phyloP scores from a whole-genome alignment of 208 protist species.

The Leishmania turanica region DNA sequence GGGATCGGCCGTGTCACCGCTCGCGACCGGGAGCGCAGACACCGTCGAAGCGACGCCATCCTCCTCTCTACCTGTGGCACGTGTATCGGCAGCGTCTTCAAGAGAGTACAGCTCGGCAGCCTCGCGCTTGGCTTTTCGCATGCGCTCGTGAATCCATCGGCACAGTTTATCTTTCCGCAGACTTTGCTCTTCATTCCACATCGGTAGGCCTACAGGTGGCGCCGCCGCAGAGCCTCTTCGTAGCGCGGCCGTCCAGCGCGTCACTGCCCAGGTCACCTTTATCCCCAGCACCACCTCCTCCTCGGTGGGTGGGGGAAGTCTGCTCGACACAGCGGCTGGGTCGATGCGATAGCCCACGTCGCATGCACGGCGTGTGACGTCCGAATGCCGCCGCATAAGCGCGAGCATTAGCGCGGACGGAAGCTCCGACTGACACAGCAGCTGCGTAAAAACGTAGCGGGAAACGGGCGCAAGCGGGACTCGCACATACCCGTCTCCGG shows the following conservation, averaged over 20 bases:
- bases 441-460: slow-evolving; percentile 49
- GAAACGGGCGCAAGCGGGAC: slow-evolving; percentile 42
- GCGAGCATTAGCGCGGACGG: slow-evolving; percentile 21
- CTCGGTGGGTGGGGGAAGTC: background rate
- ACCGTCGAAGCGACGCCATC: background rate
- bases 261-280: slow-evolving; percentile 40
- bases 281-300: slow-evolving; percentile 39
- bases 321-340: background rate
- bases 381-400: slow-evolving; percentile 17
- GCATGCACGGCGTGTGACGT: background rate
- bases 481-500: slow-evolving; percentile 42
- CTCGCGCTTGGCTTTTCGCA: slow-evolving; percentile 1
- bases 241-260: slow-evolving; percentile 27
- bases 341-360: background rate
- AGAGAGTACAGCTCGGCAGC: background rate
- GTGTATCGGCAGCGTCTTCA: background rate
- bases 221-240: background rate
- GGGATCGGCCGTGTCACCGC: background rate
- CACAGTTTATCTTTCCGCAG: background rate
- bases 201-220: background rate
- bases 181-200: slow-evolving; percentile 1
- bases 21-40: background rate
- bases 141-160: background rate
- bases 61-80: background rate
- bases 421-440: slow-evolving; percentile 37